phyloP scores from a whole-genome alignment of 202 grass and related monocot genomes.

The Tripidium arundinaceum region DNA sequence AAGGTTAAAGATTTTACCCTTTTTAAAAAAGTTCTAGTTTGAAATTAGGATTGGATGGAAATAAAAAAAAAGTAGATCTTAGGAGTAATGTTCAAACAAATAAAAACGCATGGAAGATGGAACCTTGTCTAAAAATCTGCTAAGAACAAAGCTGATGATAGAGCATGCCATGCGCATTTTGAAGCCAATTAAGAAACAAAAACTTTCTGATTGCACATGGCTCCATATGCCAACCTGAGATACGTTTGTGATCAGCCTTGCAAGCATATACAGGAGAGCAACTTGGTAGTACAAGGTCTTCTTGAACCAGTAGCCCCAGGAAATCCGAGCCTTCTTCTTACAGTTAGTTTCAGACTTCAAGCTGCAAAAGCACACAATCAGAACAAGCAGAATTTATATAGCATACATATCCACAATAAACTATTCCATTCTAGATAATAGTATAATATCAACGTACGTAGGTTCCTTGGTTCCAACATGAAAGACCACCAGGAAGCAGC shows the following conservation, averaged over 20 bases:
- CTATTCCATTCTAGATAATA: background rate
- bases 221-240: conserved; percentile 48
- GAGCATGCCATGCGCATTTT: conserved; percentile 10
- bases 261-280: conserved; percentile 62
- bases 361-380: conserved; percentile 35
- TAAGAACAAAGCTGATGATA: background rate
- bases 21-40: background rate
- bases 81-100: background rate
- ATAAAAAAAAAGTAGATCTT: background rate
- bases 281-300: conserved; percentile 79
- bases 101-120: background rate
- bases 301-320: conserved; percentile 76
- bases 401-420: background rate
- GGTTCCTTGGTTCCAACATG: conserved; percentile 61
- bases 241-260: conserved; percentile 68
- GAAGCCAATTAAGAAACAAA: no score
- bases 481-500: conserved; percentile 60
- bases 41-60: background rate
- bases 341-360: conserved; percentile 48
- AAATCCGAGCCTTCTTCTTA: conserved; percentile 50
- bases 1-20: background rate
- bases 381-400: background rate
- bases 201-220: background rate
- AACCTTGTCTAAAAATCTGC: background rate
- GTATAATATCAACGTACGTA: conserved; percentile 30